A percentile compares a stretch with the other conserved stretches of the same genome.
phyloP scores from a whole-genome alignment of 352 stramenopile species.

The Phytopythium ostracodes region DNA sequence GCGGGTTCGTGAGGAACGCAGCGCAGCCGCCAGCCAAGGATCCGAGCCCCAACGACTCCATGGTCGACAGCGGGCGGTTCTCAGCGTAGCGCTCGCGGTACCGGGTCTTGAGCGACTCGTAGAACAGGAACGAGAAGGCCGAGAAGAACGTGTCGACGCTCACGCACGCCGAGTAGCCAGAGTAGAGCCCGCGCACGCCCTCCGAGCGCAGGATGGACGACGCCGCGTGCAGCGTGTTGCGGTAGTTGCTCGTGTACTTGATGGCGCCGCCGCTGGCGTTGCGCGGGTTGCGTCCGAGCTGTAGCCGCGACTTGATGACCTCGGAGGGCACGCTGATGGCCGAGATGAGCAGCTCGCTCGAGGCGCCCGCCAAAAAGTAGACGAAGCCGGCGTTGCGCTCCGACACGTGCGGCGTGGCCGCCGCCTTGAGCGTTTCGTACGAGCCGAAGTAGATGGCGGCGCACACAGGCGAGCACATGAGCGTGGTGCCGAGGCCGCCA shows the following conservation, averaged over 20 bases:
- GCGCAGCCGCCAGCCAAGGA: slow-evolving; percentile 52
- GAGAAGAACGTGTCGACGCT: slow-evolving; percentile 80
- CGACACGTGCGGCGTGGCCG: slow-evolving; percentile 28
- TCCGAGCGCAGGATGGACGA: slow-evolving; percentile 61
- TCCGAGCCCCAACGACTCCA: slow-evolving; percentile 55
- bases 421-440: slow-evolving; percentile 79
- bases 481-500: slow-evolving; percentile 63
- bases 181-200: slow-evolving; percentile 60
- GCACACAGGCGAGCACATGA: slow-evolving; percentile 68
- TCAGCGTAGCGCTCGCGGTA: slow-evolving; percentile 41
- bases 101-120: slow-evolving; percentile 62
- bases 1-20: slow-evolving; percentile 74
- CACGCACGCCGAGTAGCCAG: slow-evolving; percentile 71
- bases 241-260: slow-evolving; percentile 74
- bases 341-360: slow-evolving; percentile 67
- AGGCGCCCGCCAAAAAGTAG: slow-evolving; percentile 65
- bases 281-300: slow-evolving; percentile 68
- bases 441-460: slow-evolving; percentile 71
- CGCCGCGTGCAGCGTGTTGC: slow-evolving; percentile 50
- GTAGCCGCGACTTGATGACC: slow-evolving; percentile 77
- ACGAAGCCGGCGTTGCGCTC: slow-evolving; percentile 50
- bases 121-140: slow-evolving; percentile 82
- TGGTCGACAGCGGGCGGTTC: slow-evolving; percentile 31
- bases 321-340: slow-evolving; percentile 69
- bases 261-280: slow-evolving; percentile 62